Evolutionary conservation across 306 rosid genomes (phyloP).

Genomic region (Cercis canadensis): DNA sequence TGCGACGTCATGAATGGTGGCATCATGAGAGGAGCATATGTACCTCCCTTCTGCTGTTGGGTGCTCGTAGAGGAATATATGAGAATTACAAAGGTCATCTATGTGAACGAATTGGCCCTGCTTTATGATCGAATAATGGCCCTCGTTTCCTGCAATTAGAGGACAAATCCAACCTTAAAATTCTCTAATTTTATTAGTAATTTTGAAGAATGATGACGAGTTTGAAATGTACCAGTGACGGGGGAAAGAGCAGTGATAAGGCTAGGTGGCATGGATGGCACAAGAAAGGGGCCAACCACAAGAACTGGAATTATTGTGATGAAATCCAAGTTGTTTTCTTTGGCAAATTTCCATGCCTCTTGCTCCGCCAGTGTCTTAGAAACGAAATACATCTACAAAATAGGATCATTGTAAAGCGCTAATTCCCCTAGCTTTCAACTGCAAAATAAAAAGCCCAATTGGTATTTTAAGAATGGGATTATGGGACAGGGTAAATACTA

Average conservation of each 20-base stretch:
- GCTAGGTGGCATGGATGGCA: constrained; percentile 75
- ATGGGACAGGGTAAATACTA: background rate
- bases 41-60: constrained; percentile 75
- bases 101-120: constrained; percentile 69
- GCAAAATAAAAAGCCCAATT: too few species aligned
- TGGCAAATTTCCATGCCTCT: constrained; percentile 78
- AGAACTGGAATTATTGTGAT: constrained; percentile 68
- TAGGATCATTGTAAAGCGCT: too few species aligned
- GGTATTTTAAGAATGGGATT: too few species aligned
- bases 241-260: constrained; percentile 71
- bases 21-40: constrained; percentile 58
- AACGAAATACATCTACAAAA: constrained; percentile 67
- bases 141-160: constrained; percentile 57
- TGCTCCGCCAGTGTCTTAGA: constrained; percentile 85
- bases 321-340: constrained; percentile 60
- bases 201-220: background rate
- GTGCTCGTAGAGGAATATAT: constrained; percentile 65
- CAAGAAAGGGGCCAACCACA: constrained; percentile 71
- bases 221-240: constrained; percentile 42
- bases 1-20: constrained; percentile 69
- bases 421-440: too few species aligned
- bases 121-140: constrained; percentile 64
- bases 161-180: background rate
- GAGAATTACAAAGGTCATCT: constrained; percentile 74
- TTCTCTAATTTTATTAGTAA: background rate